Percentiles rank a stretch among this genome's conserved stretches.
These are phyloP conservation scores for Solanum rostratum DNA, from an alignment of 257 asterid genomes.

Conservation along the genomic window DNA sequence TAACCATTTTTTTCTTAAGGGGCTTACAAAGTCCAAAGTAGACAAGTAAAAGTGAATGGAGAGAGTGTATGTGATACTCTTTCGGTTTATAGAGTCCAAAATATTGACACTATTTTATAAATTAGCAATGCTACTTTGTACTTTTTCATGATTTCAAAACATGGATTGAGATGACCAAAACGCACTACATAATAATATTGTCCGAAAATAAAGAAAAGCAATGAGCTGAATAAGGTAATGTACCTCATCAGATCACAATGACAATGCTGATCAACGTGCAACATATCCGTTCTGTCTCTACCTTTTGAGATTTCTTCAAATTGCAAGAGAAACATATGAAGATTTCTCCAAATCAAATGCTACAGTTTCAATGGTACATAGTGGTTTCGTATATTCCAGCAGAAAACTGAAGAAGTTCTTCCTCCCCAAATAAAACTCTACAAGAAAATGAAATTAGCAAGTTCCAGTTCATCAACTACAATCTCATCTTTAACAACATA, in stretches of 20 bases:
- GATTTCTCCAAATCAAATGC: not conserved
- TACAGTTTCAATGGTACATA: not conserved
- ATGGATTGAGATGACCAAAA: not conserved
- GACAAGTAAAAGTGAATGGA: not conserved
- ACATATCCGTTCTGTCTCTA: slow-evolving; percentile 86
- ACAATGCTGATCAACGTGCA: slow-evolving; percentile 57
- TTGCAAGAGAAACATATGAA: not conserved
- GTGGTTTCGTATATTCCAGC: not conserved
- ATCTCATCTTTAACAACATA: not conserved
- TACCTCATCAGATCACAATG: slow-evolving; percentile 68
- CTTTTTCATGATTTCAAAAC: not conserved
- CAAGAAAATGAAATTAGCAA: not conserved
- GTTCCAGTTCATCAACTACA: not conserved
- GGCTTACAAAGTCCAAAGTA: not conserved
- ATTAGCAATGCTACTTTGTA: not conserved
- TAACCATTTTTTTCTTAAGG: not conserved
- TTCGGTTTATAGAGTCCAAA: not conserved
- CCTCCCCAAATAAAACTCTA: not conserved
- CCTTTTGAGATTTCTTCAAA: slow-evolving; percentile 46
- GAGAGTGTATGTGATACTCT: not conserved
- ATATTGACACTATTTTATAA: not conserved
- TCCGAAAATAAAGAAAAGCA: not conserved
- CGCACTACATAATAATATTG: not conserved
- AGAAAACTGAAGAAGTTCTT: not conserved
- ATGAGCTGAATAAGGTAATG: not conserved